These are phyloP conservation scores for Russula earlei DNA, from an alignment of 768 basidiomycete species.

Conservation along the genomic window DNA sequence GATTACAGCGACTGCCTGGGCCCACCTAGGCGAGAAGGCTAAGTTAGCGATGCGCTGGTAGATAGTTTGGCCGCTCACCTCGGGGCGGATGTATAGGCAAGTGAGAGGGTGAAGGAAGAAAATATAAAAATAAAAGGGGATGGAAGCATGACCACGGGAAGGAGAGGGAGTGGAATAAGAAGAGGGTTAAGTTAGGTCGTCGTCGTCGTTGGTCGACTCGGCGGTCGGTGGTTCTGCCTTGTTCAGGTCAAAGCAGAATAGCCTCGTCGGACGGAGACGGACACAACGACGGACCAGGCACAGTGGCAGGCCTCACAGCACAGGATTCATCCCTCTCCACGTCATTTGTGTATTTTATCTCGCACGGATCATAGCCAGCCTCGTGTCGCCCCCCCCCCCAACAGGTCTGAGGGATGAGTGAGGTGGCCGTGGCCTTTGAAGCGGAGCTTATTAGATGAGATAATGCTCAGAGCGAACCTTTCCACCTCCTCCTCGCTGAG, in stretches of 20 bases:
- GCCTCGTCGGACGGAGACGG: too few species aligned
- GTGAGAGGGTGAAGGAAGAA: neutral
- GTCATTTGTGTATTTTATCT: too few species aligned
- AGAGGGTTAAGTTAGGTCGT: neutral
- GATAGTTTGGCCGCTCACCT: neutral
- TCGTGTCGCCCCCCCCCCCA: too few species aligned
- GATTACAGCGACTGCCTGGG: constrained; percentile 56
- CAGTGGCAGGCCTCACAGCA: too few species aligned
- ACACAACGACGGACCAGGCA: too few species aligned
- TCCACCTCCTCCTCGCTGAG: neutral
- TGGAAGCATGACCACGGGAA: constrained; percentile 1
- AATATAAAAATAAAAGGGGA: neutral
- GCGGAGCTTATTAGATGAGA: neutral
- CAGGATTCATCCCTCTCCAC: too few species aligned
- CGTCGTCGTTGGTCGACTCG: too few species aligned
- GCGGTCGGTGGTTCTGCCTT: neutral
- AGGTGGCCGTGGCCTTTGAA: too few species aligned
- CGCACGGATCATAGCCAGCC: too few species aligned
- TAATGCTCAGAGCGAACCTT: neutral
- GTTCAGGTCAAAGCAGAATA: neutral
- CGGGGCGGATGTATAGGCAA: neutral
- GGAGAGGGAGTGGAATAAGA: neutral
- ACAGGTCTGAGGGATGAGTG: too few species aligned
- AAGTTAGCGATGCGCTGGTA: neutral
- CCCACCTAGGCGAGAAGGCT: constrained; percentile 53